Conservation (phyloP, 805 yeast species). For the Lipomyces yamanashiensis region DNA sequence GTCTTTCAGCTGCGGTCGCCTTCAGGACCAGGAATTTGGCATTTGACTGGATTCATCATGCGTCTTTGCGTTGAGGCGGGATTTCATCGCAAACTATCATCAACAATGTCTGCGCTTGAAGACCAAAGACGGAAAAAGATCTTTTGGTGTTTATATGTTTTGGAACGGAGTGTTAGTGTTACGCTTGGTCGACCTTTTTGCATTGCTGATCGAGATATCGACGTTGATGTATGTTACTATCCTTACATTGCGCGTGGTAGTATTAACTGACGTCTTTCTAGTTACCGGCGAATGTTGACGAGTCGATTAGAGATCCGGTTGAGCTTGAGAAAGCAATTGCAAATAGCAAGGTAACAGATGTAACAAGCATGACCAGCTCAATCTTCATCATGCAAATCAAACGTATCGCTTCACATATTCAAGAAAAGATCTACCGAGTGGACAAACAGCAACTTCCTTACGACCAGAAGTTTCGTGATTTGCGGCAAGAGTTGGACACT, state of each 20-base stretch:
- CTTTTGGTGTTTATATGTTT: conserved; percentile 33
- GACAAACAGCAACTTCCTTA: conserved; percentile 31
- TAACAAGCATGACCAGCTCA: conserved; percentile 30
- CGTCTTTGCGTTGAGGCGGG: conserved; percentile 35
- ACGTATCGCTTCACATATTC: conserved; percentile 28
- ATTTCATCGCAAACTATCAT: conserved; percentile 25
- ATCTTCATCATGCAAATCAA: conserved; percentile 32
- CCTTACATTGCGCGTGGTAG: background rate
- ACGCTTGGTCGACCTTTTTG: conserved; percentile 35
- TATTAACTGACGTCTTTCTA: background rate
- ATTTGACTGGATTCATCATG: conserved; percentile 33
- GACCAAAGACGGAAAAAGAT: conserved; percentile 29
- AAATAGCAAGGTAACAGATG: conserved; percentile 2
- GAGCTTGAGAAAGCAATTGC: conserved; percentile 29
- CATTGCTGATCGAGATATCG: conserved; percentile 35
- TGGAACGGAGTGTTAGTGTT: conserved; percentile 32
- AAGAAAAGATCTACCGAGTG: conserved; percentile 33
- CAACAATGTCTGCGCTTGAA: conserved; percentile 22
- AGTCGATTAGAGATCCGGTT: conserved; percentile 26
- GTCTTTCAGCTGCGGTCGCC: conserved; percentile 35
- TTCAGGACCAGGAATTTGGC: conserved; percentile 36
- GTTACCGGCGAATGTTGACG: conserved; percentile 36
- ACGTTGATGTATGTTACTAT: conserved; percentile 26
- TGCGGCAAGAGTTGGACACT: conserved; percentile 28
- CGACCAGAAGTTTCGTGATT: conserved; percentile 23